Evolutionary conservation across 257 asterid species (phyloP).

Genomic region (Penstemon barbatus): DNA sequence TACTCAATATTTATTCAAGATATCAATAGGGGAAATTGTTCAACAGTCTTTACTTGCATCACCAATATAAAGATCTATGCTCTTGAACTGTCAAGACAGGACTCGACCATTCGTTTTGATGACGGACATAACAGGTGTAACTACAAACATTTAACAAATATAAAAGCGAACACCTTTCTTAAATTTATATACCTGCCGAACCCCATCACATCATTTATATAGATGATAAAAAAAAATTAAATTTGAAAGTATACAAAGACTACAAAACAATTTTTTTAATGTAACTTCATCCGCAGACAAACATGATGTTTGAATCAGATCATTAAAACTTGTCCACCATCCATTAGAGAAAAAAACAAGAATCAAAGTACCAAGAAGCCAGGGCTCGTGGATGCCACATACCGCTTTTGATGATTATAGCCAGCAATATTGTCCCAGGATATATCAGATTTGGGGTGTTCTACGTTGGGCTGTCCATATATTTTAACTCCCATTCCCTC

Average conservation of each 20-base stretch:
- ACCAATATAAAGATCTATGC: conserved; percentile 6
- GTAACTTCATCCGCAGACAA: conserved; percentile 6
- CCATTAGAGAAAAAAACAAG: conserved; percentile 17
- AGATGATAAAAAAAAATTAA: background rate
- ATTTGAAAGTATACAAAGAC: background rate
- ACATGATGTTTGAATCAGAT: background rate
- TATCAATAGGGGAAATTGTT: background rate
- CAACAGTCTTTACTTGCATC: conserved; percentile 18
- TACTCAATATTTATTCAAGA: background rate
- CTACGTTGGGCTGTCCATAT: conserved; percentile 62
- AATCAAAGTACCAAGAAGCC: conserved; percentile 25
- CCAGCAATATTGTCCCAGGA: conserved; percentile 98
- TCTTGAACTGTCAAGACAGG: conserved; percentile 1
- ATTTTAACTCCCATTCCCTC: conserved; percentile 88
- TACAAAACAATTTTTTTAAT: background rate
- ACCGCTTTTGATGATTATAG: conserved; percentile 82
- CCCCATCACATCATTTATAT: background rate
- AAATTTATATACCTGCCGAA: conserved; percentile 1
- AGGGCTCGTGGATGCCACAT: conserved; percentile 12
- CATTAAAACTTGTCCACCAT: conserved; percentile 9
- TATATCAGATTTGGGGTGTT: conserved; percentile 48
- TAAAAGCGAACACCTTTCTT: conserved; percentile 5
- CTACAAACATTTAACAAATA: conserved; percentile 3
- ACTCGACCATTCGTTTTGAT: background rate
- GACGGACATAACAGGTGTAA: conserved; percentile 14